Base-by-base conservation (phyloP, 345 rosid species). In the Punica granatum region DNA sequence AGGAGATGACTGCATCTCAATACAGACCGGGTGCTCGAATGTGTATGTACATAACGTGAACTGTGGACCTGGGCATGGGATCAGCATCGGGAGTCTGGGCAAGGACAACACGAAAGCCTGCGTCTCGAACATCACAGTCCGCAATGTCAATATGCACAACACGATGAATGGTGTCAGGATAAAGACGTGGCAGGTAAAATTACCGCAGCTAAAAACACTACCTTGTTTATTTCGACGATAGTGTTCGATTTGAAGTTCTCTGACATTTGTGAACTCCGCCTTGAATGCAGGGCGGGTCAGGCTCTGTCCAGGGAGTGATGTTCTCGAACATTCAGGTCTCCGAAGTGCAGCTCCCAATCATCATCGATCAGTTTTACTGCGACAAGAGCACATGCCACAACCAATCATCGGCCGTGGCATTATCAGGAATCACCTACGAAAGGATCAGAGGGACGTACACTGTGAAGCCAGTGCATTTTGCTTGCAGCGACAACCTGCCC, bases 21-120 rank as follows among this genome's bases (percentile, higher is more conserved):
- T 94, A 72, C 97, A 91, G 75, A 85, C 98, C 15, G 98, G 99
- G 65, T 85, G 95, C 85, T 79, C 96, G 60, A 91, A 91, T 70
- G 88, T 94, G 70, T 86, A 85, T 70, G 63, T 94, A 66, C 95
- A 85, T 80, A 84, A 85, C 42, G 88, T 93, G 68, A 86, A 89
- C 64, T 93, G 98, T 73, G 98, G 99, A 58, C 98, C 97, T 19
- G 99, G 97, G 26, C 99, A 94, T 70, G 99, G 98, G 44, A 94
- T 94, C 72, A 91, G 93, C 83, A 94, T 94, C 4, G 99, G 98
- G 64, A 82, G 99, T 60, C 88, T 94, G 60, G 98, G 99, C 71
- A 88, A 69, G 75, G 86, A 84, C 70, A 78, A 82, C 63, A 86
- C 86, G 48, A 91, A 88, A 78, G 96, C 97, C n/a, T 91, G 99